phyloP scores from a whole-genome alignment of 495 filamentous ascomycete genomes.

The Penicillium parvum region DNA sequence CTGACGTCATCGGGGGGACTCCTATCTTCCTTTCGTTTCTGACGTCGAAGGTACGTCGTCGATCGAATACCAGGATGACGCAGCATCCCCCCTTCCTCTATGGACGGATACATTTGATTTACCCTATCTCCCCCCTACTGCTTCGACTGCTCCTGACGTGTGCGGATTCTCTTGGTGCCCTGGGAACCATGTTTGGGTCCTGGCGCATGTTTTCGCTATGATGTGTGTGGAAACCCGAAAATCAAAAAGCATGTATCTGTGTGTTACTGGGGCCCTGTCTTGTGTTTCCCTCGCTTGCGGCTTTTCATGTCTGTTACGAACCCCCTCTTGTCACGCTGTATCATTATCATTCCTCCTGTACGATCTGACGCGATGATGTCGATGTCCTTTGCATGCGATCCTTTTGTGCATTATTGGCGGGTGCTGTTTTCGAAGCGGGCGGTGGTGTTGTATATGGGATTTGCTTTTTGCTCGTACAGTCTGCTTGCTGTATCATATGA shows the following conservation, averaged over 20 bases:
- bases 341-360: constrained; percentile 23
- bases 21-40: constrained; percentile 7
- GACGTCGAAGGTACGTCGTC: constrained; percentile 21
- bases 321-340: constrained; percentile 9
- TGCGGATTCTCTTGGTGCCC: constrained; percentile 13
- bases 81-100: constrained; percentile 9
- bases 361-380: constrained; percentile 25
- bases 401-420: constrained; percentile 19
- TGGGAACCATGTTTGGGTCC: constrained; percentile 12
- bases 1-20: constrained; percentile 17
- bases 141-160: constrained; percentile 15
- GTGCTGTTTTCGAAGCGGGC: constrained; percentile 7
- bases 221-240: neutral
- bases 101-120: too few species aligned
- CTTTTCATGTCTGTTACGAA: constrained; percentile 27
- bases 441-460: constrained; percentile 11
- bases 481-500: neutral
- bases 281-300: constrained; percentile 16
- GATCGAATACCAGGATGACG: constrained; percentile 14
- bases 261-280: constrained; percentile 16
- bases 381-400: constrained; percentile 19
- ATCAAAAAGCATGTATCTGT: constrained; percentile 12
- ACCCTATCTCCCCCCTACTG: neutral
- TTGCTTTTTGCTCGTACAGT: constrained; percentile 5
- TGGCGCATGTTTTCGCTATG: constrained; percentile 7